These are phyloP conservation scores for Linaria vulgaris DNA, from an alignment of 257 asterid species.

Conservation along the genomic window DNA sequence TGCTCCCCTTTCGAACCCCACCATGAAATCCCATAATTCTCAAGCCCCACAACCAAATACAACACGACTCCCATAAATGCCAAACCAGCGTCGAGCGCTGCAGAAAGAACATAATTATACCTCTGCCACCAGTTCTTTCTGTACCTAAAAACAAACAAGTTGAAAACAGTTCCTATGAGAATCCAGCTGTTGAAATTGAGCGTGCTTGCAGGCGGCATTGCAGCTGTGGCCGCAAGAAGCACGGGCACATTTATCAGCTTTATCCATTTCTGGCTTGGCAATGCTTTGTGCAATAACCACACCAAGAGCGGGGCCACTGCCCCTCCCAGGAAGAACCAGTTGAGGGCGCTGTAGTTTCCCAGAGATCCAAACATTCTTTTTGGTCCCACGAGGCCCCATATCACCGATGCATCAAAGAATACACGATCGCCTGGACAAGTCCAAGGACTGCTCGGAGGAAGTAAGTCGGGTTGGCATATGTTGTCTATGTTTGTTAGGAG, in stretches of 20 bases:
- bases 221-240: slow-evolving; percentile 50
- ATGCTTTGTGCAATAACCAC: slow-evolving; percentile 44
- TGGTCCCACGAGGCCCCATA: slow-evolving; percentile 83
- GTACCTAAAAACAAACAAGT: slow-evolving; percentile 49
- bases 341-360: slow-evolving; percentile 55
- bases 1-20: slow-evolving; percentile 59
- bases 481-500: slow-evolving; percentile 40
- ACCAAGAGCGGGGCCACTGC: slow-evolving; percentile 48
- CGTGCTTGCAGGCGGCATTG: slow-evolving; percentile 66
- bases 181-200: slow-evolving; percentile 78
- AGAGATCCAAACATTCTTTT: slow-evolving; percentile 51
- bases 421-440: slow-evolving; percentile 58
- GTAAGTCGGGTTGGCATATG: slow-evolving; percentile 55
- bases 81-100: slow-evolving; percentile 75
- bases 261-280: slow-evolving; percentile 60
- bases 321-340: slow-evolving; percentile 67
- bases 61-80: slow-evolving; percentile 73
- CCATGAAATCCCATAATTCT: slow-evolving; percentile 39
- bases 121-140: slow-evolving; percentile 78
- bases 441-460: slow-evolving; percentile 69
- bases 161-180: slow-evolving; percentile 46
- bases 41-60: slow-evolving; percentile 35
- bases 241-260: slow-evolving; percentile 59
- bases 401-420: slow-evolving; percentile 72
- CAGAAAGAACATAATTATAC: slow-evolving; percentile 65